Conservation (phyloP, 805 yeast species). For the Starmerella vaccinii region DNA sequence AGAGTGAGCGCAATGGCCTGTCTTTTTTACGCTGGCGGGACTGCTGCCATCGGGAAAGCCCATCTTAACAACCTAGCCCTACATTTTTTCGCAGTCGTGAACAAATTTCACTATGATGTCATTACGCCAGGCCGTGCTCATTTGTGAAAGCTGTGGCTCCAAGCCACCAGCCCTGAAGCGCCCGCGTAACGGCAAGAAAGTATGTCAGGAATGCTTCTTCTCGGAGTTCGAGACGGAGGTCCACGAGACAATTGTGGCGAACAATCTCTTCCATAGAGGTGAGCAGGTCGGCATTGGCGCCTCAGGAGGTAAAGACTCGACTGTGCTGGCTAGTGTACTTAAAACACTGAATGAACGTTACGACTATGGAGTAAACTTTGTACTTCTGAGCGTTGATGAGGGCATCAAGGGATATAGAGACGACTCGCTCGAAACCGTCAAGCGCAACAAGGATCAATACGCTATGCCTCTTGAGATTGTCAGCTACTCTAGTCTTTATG, state of each 20-base stretch:
- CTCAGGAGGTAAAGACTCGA: conserved; percentile 96
- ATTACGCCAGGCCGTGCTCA: background rate
- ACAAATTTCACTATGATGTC: conserved; percentile 12
- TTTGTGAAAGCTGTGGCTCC: conserved; percentile 72
- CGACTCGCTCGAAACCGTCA: conserved; percentile 93
- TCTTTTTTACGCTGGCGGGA: no score
- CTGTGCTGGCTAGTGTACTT: conserved; percentile 81
- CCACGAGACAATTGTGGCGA: conserved; percentile 71
- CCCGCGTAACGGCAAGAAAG: conserved; percentile 81
- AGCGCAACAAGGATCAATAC: conserved; percentile 80
- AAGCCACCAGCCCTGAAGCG: conserved; percentile 80
- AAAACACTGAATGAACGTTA: conserved; percentile 81
- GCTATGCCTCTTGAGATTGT: conserved; percentile 69
- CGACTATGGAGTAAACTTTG: conserved; percentile 76
- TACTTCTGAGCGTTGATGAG: conserved; percentile 81
- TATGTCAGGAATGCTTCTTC: conserved; percentile 85
- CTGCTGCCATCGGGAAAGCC: no score
- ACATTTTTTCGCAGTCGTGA: background rate
- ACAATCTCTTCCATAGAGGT: conserved; percentile 62
- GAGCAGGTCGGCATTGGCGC: conserved; percentile 96
- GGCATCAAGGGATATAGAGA: conserved; percentile 96
- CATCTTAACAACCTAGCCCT: background rate
- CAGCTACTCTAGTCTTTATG: conserved; percentile 77
- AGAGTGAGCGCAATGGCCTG: no score
- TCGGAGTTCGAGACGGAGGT: conserved; percentile 90